Percentiles rank a stretch among this genome's conserved stretches.
Evolutionary conservation across 805 yeast species (phyloP).

Genomic region (Maudiozyma barnettii): DNA sequence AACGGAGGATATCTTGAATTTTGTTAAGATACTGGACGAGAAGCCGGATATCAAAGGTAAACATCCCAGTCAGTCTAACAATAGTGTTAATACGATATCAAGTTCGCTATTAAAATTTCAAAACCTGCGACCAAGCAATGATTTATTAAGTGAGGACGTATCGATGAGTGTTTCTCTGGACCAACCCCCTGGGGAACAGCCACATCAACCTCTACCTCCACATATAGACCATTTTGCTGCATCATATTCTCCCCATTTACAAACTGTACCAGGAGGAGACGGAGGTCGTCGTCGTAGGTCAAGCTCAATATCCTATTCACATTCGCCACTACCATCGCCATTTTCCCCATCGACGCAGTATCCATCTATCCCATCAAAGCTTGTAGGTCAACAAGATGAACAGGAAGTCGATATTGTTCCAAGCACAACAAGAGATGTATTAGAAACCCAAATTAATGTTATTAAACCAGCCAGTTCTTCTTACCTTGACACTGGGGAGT

Average conservation of each 20-base stretch:
- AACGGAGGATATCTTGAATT: conserved; percentile 48
- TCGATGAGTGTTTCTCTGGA: conserved; percentile 38
- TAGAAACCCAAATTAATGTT: conserved; percentile 4
- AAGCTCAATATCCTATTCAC: conserved; percentile 24
- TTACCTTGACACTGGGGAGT: conserved; percentile 3
- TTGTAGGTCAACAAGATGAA: conserved; percentile 9
- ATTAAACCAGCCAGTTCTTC: not conserved
- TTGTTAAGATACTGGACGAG: conserved; percentile 61
- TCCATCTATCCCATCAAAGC: conserved; percentile 25
- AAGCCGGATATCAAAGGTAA: conserved; percentile 40
- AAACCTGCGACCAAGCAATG: conserved; percentile 42
- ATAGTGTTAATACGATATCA: conserved; percentile 19
- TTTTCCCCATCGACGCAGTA: conserved; percentile 19
- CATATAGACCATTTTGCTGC: conserved; percentile 1
- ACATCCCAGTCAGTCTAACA: conserved; percentile 8
- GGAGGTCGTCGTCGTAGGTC: conserved; percentile 8
- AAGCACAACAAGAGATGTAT: conserved; percentile 11
- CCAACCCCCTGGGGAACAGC: conserved; percentile 4
- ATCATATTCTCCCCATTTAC: not conserved
- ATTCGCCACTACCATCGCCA: conserved; percentile 29
- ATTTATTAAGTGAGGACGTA: conserved; percentile 45
- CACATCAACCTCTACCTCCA: not conserved
- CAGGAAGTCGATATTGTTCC: conserved; percentile 2
- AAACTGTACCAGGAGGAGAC: not conserved
- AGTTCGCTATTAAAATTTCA: conserved; percentile 47